A percentile compares a stretch with the other conserved stretches of the same genome.
Evolutionary conservation across 305 asterid species (phyloP).

Genomic region (Fraxinus sp.): DNA sequence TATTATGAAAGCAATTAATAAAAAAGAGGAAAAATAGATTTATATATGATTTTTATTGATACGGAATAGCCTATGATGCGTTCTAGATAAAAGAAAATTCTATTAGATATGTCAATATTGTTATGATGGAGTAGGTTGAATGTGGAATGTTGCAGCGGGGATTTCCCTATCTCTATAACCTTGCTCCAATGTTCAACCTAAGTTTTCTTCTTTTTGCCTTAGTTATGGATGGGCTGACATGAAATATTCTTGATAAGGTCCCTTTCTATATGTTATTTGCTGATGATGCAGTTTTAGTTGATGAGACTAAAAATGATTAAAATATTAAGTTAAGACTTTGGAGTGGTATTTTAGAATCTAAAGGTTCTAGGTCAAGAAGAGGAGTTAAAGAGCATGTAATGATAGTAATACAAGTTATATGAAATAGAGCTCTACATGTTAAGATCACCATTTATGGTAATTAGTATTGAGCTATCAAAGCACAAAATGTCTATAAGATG

Average conservation of each 20-base stretch:
- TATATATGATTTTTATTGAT: background rate
- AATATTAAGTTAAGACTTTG: background rate
- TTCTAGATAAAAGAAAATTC: background rate
- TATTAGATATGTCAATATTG: background rate
- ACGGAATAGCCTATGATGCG: background rate
- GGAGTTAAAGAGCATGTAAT: background rate
- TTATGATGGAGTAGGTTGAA: background rate
- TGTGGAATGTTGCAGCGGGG: background rate
- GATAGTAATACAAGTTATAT: background rate
- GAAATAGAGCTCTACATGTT: background rate
- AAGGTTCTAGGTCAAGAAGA: background rate
- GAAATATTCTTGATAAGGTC: background rate
- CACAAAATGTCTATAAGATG: background rate
- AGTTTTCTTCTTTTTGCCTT: background rate
- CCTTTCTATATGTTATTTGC: background rate
- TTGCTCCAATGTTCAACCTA: background rate
- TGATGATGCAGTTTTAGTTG: background rate
- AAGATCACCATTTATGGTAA: background rate
- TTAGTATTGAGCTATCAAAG: background rate
- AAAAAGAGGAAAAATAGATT: background rate
- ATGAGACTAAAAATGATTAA: background rate
- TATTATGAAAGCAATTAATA: background rate
- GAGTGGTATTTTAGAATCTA: background rate
- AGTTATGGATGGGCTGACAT: background rate
- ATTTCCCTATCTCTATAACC: background rate